phyloP scores from a whole-genome alignment of 257 asterid species.

The Datura wrightii region DNA sequence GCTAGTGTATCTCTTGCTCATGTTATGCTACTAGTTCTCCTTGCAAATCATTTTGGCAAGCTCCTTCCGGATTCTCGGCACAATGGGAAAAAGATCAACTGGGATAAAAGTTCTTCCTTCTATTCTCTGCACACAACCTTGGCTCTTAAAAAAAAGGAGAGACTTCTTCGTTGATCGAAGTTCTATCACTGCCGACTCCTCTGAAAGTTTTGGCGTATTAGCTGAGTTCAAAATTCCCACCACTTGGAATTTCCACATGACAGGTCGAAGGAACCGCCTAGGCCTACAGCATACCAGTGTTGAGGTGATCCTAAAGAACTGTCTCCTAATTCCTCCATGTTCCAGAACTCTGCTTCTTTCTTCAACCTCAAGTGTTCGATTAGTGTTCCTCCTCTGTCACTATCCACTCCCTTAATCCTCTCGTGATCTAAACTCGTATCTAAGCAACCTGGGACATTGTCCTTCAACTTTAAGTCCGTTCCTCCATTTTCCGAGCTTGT shows the following conservation, averaged over 20 bases:
- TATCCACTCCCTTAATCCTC: background rate
- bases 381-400: background rate
- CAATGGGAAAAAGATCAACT: background rate
- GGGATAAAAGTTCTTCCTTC: background rate
- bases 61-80: background rate
- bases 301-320: slow-evolving; percentile 45
- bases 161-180: background rate
- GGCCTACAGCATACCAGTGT: slow-evolving; percentile 50
- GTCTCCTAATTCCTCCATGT: slow-evolving; percentile 41
- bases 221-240: slow-evolving; percentile 61
- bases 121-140: slow-evolving; percentile 21
- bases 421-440: background rate
- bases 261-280: slow-evolving; percentile 42
- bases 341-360: slow-evolving; percentile 38
- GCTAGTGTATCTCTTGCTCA: background rate
- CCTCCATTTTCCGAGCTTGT: slow-evolving; percentile 31
- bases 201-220: background rate
- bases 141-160: background rate
- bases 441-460: background rate
- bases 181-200: background rate
- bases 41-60: background rate
- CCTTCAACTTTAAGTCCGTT: slow-evolving; percentile 19
- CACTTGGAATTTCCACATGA: slow-evolving; percentile 40
- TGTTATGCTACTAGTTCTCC: background rate
- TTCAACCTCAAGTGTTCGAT: slow-evolving; percentile 30